Evolutionary conservation across 1,284 basidiomycete genomes (phyloP).

Genomic region (Waitea zeae): DNA sequence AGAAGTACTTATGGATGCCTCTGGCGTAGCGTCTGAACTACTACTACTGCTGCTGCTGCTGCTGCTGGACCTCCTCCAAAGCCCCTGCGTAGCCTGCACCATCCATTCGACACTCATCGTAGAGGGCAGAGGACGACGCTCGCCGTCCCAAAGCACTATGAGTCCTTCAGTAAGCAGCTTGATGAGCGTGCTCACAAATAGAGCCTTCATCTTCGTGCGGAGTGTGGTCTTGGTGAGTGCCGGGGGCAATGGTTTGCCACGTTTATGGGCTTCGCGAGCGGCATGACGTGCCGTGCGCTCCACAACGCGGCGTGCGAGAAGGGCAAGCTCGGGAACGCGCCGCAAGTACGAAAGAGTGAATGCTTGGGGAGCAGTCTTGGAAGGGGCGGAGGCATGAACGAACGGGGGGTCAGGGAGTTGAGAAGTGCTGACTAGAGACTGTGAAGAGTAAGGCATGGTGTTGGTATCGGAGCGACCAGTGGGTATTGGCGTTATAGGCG

Average conservation of each 20-base stretch:
- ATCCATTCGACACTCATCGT: no score
- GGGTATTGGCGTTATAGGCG: conserved; percentile 17
- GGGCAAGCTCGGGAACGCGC: conserved; percentile 49
- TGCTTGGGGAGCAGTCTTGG: not conserved
- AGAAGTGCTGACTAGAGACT: no score
- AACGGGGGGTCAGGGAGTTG: not conserved
- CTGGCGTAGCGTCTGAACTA: no score
- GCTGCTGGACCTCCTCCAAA: not conserved
- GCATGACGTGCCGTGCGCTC: conserved; percentile 27
- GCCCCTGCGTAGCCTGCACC: conserved; percentile 5
- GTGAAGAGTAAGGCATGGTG: not conserved
- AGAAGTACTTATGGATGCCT: not conserved
- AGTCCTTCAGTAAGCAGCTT: conserved; percentile 47
- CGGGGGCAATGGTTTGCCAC: no score
- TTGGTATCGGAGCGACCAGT: not conserved
- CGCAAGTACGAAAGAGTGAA: conserved; percentile 58
- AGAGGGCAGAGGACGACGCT: conserved; percentile 16
- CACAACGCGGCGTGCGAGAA: conserved; percentile 43
- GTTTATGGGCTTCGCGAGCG: not conserved
- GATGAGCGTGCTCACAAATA: conserved; percentile 44
- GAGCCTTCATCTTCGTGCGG: conserved; percentile 25
- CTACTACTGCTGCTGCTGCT: conserved; percentile 3
- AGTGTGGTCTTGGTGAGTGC: no score
- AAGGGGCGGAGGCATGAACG: conserved; percentile 7
- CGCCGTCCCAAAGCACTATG: conserved; percentile 50